Evolutionary conservation across 306 rosid genomes (phyloP), one percentile per base, ranked within the genome.

Genomic region (Phaseolus lunatus): DNA sequence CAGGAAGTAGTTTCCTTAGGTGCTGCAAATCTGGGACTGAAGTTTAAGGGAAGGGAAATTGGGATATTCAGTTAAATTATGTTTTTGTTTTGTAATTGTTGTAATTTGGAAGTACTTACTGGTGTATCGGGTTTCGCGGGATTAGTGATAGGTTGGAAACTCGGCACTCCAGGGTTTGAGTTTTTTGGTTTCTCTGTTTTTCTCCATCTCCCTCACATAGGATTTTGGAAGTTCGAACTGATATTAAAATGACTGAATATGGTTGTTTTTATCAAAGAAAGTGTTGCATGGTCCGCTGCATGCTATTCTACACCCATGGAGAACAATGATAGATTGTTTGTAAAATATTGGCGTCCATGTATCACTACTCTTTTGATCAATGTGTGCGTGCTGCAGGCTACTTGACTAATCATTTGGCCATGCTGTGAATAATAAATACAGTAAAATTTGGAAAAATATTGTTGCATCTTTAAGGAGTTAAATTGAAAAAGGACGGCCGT

Each of bases 401-500:
- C 70, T 26, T 37, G 56, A 65, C 39, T 7, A 33, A 45, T 63
- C 70, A 68, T 44, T 37, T 53, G 58, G 24, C 13, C 6, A 4
- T 41, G 41, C 16, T 20, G 15, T n/a, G 75, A 61, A 56, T 68
- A 67, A 20, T 62, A 20, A 49, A 16, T 64, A 5, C 20, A 22
- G 37, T 47, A 44, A 35, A 26, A 19, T 47, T 35, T 80, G 9
- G 43, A 41, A 26, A 6, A 18, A 41, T 8, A 54, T 39, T 52
- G 23, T 63, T 78, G 71, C 43, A 22, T 72, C 14, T 49, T 9
- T 22, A 70, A 13, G 72, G 66, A 48, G 18, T 39, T 73, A 50
- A 24, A 80, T 27, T 14, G 70, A 56, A 41, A 63, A 41, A 41
- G 70, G 5, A 39, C 19, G 44, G 9, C 74, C 41, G 67, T 77